Base-by-base conservation (phyloP, 169 alveolate species). In the Ichthyophthirius multifiliis region DNA sequence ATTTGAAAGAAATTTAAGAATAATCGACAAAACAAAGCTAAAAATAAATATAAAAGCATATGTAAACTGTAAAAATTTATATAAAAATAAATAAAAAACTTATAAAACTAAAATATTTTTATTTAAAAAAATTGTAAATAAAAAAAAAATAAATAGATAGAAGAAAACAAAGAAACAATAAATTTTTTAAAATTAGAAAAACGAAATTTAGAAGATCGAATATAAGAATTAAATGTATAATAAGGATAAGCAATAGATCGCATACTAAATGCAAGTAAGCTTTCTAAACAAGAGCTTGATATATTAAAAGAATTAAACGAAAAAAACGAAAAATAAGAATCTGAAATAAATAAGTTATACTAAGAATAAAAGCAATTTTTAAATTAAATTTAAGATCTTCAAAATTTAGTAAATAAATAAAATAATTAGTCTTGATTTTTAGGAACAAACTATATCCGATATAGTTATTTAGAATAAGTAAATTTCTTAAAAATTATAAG, bases 121-220 rank as follows among this genome's bases (percentile, higher is more conserved):
- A 0, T 47, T n/a, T 1, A 15, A 0, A 20, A 20, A 47, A n/a
- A 6, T 47, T 12, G 9, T 15, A 20, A 47, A n/a, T 47, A 5
- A 15, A 55, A 55, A 55, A 55, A n/a, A n/a, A n/a, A n/a, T n/a
- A n/a, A n/a, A n/a, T n/a, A 55, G 71, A 55, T 55, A 27, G 71
- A 55, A 18, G 71, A 55, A 9, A 5, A 55, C 23, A 39, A 55
- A 27, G 13, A 55, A 55, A 39, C 23, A 27, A 55, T 55, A 10
- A 55, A 55, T n/a, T n/a, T 27, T 1, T 23, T 55, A 15, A 10
- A 55, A 27, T 27, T 34, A 55, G 71, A 55, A 16, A 55, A 7
- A 55, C 18, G 43, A 27, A 39, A 55, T 23, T 39, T 55, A 0
- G 71, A 55, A 27, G 31, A 55, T 27, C 23, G 71, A 55, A 55